Evolutionary conservation across 495 filamentous ascomycete genomes (phyloP), one percentile per base, ranked within the genome.

Genomic region (Neurospora sublineolata): DNA sequence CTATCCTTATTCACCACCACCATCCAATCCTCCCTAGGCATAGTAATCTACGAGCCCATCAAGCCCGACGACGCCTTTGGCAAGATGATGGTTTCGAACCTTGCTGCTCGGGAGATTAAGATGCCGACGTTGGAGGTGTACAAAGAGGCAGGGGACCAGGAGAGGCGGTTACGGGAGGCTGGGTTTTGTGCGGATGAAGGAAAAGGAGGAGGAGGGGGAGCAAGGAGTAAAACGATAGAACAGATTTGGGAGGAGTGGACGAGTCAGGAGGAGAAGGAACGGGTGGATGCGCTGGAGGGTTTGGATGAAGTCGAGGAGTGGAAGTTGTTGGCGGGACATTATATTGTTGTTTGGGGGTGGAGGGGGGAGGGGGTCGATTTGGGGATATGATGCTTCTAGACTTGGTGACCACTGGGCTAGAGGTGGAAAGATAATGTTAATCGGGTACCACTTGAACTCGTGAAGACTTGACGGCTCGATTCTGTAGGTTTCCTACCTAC

Each of bases 251-350:
- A 90, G 64, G 77, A 83, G 14, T 97, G 94, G 92, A 84, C 97
- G 4, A 72, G 52, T 0, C 82, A 85, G 10, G 81, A 79, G n/a
- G 95, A 98, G 82, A 94, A 91, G 77, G 91, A 91, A 75, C 83
- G 95, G 73, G 89, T 98, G 4, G 88, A 90, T 67, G 77, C 80
- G 33, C 79, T 97, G 70, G 95, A 98, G 80, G 92, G 94, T 84
- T 77, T 98, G 73, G 95, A 99, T 84, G 95, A 99, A 81, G 87
- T 97, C 70, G 95, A 99, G 81, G 95, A 99, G 82, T 97, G 94
- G 94, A 83, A 88, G 76, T 78, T 99, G 78, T 79, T 99, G 75
- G 93, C 93, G 5, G 86, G 86, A 72, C 95, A 99, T 84, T 99
- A 99, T 80, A 90, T 94, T 73, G 86, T 98, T 70, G 90, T 86